These are phyloP conservation scores for Dalbergia cultrata DNA, from an alignment of 306 rosid genomes.

Conservation along the genomic window DNA sequence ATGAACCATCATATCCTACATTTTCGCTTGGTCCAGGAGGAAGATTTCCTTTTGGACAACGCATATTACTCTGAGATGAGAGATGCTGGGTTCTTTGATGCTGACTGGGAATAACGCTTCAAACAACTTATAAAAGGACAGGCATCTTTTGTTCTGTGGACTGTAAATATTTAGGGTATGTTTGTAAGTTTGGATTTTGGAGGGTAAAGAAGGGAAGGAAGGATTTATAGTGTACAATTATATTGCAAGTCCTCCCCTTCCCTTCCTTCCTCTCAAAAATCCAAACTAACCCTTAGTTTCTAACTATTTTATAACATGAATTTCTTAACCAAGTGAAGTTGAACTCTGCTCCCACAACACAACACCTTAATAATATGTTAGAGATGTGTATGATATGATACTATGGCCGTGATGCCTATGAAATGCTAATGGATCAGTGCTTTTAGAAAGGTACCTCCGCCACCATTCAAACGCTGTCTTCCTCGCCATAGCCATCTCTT, in stretches of 20 bases:
- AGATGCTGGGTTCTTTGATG: conserved; percentile 93
- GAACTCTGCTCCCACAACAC: conserved; percentile 51
- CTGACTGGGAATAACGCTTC: conserved; percentile 72
- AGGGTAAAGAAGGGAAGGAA: too few species aligned
- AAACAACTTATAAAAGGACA: conserved; percentile 34
- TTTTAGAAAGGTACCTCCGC: conserved; percentile 57
- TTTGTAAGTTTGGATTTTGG: too few species aligned
- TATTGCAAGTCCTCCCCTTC: too few species aligned
- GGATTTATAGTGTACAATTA: too few species aligned
- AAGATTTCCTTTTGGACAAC: conserved; percentile 74
- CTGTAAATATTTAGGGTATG: conserved; percentile 50
- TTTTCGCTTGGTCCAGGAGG: conserved; percentile 62
- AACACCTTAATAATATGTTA: conserved; percentile 32
- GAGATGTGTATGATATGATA: conserved; percentile 1
- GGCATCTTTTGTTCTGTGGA: conserved; percentile 9
- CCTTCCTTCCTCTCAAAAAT: too few species aligned
- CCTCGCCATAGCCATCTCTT: too few species aligned
- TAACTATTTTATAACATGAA: conserved; percentile 63
- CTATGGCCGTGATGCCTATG: conserved; percentile 44
- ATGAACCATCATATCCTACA: conserved; percentile 20
- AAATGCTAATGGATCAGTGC: conserved; percentile 52
- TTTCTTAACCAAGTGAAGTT: conserved; percentile 74
- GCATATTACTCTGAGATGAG: conserved; percentile 88
- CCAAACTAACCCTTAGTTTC: too few species aligned
- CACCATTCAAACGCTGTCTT: conserved; percentile 49